Evolutionary conservation across 805 yeast species (phyloP), one percentile per base, ranked within the genome.

Genomic region (Saccharomyces jurei): DNA sequence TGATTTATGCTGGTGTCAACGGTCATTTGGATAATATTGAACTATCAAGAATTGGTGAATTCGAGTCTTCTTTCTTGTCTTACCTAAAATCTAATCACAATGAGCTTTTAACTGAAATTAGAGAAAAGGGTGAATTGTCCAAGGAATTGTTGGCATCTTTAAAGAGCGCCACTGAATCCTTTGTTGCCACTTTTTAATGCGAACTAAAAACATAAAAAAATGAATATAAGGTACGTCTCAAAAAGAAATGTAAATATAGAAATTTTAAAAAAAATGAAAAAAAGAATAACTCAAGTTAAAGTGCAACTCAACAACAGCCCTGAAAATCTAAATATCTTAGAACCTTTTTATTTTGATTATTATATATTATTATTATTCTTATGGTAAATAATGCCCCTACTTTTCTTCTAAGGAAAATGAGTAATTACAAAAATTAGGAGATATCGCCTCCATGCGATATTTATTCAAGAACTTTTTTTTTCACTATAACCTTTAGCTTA

Each of bases 1-100:
- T 90, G 74, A 90, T 94, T 75, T 94, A 77, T 84, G 99, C 98
- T 64, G 99, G 99, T 92, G 99, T 95, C 73, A 91, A 92, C 86
- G 99, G 99, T 84, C 90, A 73, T 91, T 86, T 94, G 74, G 99
- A 94, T 77, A 71, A 77, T 67, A 73, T 94, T 69, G 87, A 94
- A 66, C 78, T 92, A 66, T 83, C 85, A 74, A 87, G 89, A 78
- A 83, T 94, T 71, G 89, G 80, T 75, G 88, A 87, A 75, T 94
- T 88, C 74, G 99, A 94, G 86, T 78, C 83, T 69, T 84, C 89
- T 71, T 94, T 91, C 91, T 79, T 87, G 74, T 81, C 96, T 66
- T 84, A 87, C 84, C 83, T 94, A 78, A 87, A 89, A 81, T 77
- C 97, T 66, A 89, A 88, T 81, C 92, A 90, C 78, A 68, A 86